Evolutionary conservation across 768 basidiomycete genomes (phyloP).

Genomic region (Termitomyces sp.): DNA sequence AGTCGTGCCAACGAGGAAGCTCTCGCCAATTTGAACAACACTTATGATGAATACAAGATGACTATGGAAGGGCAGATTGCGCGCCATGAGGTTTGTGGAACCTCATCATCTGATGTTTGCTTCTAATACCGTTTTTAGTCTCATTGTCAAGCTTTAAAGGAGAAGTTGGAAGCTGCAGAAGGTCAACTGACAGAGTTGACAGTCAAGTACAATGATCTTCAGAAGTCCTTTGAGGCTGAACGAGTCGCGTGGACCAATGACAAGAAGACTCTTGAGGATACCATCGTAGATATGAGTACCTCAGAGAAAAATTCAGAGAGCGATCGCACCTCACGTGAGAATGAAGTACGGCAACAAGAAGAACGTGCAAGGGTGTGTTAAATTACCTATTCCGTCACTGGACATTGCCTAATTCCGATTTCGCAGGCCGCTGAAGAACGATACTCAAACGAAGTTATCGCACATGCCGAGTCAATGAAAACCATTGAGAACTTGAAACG

Average conservation of each 20-base stretch:
- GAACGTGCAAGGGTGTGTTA: constrained; percentile 58
- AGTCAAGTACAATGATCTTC: constrained; percentile 49
- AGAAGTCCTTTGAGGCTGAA: constrained; percentile 63
- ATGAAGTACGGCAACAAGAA: constrained; percentile 60
- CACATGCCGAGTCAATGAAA: constrained; percentile 85
- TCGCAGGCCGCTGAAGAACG: constrained; percentile 68
- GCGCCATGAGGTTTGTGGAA: constrained; percentile 54
- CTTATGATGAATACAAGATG: constrained; percentile 76
- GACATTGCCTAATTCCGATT: not conserved
- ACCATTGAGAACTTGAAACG: constrained; percentile 56
- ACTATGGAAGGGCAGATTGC: constrained; percentile 66
- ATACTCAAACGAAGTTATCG: constrained; percentile 74
- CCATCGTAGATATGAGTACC: constrained; percentile 73
- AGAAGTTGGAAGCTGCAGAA: constrained; percentile 48
- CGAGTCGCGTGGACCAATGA: constrained; percentile 68
- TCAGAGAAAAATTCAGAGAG: constrained; percentile 65
- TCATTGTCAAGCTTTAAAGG: constrained; percentile 57
- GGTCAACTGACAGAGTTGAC: constrained; percentile 46
- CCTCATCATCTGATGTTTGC: not conserved
- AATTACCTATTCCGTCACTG: not conserved
- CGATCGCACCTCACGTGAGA: constrained; percentile 58
- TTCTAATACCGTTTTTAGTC: constrained; percentile 34
- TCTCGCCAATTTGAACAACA: constrained; percentile 58
- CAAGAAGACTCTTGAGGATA: constrained; percentile 77
- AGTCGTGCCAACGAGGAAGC: constrained; percentile 79